These are phyloP conservation scores for Stenogyne calaminthoides DNA, from an alignment of 305 asterid genomes.

Conservation along the genomic window DNA sequence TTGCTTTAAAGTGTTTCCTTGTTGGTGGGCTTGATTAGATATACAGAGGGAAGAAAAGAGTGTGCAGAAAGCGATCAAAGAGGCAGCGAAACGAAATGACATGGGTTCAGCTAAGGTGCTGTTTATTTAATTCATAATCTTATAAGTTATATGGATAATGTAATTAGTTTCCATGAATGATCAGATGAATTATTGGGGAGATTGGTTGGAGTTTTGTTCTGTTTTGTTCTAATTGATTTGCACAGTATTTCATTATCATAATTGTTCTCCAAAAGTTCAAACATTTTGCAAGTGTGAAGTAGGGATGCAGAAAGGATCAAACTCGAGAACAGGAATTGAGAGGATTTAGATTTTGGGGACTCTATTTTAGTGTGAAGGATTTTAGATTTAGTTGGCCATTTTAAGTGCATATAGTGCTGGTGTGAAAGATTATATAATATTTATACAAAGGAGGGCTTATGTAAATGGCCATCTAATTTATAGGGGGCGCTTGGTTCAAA, in stretches of 20 bases:
- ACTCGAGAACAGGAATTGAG: not conserved
- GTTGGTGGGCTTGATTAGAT: conserved; percentile 51
- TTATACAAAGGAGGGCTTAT: not conserved
- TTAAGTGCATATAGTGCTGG: not conserved
- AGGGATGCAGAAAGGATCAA: not conserved
- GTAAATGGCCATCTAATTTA: not conserved
- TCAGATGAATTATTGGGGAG: not conserved
- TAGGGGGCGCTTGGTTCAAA: not conserved
- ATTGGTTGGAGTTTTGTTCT: not conserved
- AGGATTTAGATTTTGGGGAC: not conserved
- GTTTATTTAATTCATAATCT: not conserved
- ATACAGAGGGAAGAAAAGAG: conserved; percentile 84
- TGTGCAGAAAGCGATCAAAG: conserved; percentile 88
- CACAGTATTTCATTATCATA: not conserved
- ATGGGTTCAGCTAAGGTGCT: conserved; percentile 93
- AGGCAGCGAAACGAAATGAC: conserved; percentile 85
- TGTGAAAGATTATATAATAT: not conserved
- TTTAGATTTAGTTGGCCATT: not conserved
- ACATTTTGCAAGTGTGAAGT: not conserved
- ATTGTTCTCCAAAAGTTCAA: not conserved
- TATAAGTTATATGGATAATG: not conserved
- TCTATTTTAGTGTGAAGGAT: not conserved
- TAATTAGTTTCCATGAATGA: not conserved
- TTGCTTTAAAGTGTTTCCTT: not conserved
- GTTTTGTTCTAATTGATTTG: not conserved